These are phyloP conservation scores for Starmera quercuum DNA, from an alignment of 805 yeast genomes.

Conservation along the genomic window DNA sequence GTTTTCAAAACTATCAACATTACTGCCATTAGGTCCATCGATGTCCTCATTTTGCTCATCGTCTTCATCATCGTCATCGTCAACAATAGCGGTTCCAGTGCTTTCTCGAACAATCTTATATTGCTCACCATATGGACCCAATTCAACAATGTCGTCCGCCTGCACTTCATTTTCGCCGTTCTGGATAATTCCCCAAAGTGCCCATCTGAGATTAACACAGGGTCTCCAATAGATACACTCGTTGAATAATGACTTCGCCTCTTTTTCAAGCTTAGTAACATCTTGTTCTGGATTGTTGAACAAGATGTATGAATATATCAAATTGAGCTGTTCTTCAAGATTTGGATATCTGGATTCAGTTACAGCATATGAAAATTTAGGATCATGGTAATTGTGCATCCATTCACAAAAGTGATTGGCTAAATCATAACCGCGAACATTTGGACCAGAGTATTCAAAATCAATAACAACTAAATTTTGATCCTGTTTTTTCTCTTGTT, in stretches of 20 bases:
- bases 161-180: constrained; percentile 34
- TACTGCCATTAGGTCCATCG: constrained; percentile 23
- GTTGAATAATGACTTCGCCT: constrained; percentile 47
- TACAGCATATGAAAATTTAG: constrained; percentile 37
- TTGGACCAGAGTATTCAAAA: constrained; percentile 92
- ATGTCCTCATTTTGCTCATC: constrained; percentile 18
- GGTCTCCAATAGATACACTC: constrained; percentile 77
- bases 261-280: constrained; percentile 29
- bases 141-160: constrained; percentile 25
- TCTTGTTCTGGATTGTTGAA: constrained; percentile 31
- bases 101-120: constrained; percentile 27
- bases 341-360: constrained; percentile 56
- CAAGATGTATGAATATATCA: constrained; percentile 72
- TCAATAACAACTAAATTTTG: constrained; percentile 85
- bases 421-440: constrained; percentile 81
- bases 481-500: constrained; percentile 42
- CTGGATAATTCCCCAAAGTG: constrained; percentile 87
- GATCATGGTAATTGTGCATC: constrained; percentile 84
- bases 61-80: constrained; percentile 3
- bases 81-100: constrained; percentile 22
- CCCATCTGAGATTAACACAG: constrained; percentile 73
- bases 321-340: constrained; percentile 57
- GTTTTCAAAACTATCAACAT: constrained; percentile 70
- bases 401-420: constrained; percentile 94
- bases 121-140: constrained; percentile 51